Conservation (phyloP, 1,284 basidiomycete species). For the Puccinia coronata region DNA sequence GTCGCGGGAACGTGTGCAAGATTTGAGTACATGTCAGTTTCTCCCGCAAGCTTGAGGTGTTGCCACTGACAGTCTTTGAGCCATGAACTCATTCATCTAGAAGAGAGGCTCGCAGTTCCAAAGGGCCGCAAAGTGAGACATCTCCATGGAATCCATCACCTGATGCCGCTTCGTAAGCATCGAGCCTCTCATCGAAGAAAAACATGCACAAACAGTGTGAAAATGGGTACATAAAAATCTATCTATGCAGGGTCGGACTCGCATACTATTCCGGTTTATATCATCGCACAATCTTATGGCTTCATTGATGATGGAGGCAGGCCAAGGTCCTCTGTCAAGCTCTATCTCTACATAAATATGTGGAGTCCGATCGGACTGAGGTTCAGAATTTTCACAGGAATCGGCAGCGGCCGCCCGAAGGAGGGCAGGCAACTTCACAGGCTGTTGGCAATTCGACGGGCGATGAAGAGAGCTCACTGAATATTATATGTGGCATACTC, state of each 20-base stretch:
- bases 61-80: constrained; percentile 5
- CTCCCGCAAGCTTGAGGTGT: neutral
- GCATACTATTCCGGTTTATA: neutral
- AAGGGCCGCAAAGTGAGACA: too few species aligned
- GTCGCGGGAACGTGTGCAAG: neutral
- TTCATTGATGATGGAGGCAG: constrained; percentile 27
- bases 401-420: neutral
- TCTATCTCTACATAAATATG: neutral
- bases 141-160: neutral
- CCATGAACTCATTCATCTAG: neutral
- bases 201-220: too few species aligned
- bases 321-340: constrained; percentile 1
- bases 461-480: neutral
- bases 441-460: neutral
- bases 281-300: constrained; percentile 14
- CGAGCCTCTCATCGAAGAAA: neutral
- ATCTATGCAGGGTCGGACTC: constrained; percentile 12
- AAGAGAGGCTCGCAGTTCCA: neutral
- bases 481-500: neutral
- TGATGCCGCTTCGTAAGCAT: neutral
- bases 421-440: neutral
- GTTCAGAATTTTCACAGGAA: neutral
- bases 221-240: too few species aligned
- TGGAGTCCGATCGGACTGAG: neutral
- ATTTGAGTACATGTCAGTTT: neutral